These are phyloP conservation scores for Thalassiosira hispida DNA, from an alignment of 352 stramenopile genomes.

Conservation along the genomic window DNA sequence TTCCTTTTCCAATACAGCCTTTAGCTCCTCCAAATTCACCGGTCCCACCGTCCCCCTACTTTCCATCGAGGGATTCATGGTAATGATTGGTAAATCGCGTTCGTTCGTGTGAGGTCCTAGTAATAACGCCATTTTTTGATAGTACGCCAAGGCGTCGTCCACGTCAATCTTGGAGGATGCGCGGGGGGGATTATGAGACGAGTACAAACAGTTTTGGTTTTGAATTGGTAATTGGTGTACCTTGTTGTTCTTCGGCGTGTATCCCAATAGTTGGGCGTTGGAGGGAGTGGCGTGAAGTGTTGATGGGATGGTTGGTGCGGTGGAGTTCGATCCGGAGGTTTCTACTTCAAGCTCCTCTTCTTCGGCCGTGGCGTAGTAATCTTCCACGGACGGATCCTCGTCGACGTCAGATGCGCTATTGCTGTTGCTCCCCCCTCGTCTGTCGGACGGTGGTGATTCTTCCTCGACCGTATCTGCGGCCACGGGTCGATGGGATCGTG, in stretches of 20 bases:
- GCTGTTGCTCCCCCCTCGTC: too few relatives aligned
- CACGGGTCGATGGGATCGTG: too few relatives aligned
- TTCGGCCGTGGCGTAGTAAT: too few relatives aligned
- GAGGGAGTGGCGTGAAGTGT: conserved; percentile 12
- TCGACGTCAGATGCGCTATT: too few relatives aligned
- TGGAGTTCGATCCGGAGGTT: too few relatives aligned
- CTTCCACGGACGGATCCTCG: too few relatives aligned
- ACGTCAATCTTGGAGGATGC: conserved; percentile 14
- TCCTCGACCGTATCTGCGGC: too few relatives aligned
- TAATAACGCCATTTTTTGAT: neutral
- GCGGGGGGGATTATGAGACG: neutral
- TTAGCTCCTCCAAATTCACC: neutral
- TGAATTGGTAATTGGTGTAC: neutral
- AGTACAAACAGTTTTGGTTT: neutral
- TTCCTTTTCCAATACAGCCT: conserved; percentile 1
- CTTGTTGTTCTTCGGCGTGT: neutral
- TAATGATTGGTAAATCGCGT: neutral
- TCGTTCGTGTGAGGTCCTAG: neutral
- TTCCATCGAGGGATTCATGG: neutral
- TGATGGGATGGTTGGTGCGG: conserved; percentile 6
- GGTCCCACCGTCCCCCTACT: neutral
- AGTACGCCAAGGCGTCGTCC: neutral
- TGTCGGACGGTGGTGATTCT: too few relatives aligned
- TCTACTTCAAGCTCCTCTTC: too few relatives aligned
- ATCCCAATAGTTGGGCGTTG: neutral